Conservation (phyloP, 257 asterid species). For the Forsythia viridissima region DNA sequence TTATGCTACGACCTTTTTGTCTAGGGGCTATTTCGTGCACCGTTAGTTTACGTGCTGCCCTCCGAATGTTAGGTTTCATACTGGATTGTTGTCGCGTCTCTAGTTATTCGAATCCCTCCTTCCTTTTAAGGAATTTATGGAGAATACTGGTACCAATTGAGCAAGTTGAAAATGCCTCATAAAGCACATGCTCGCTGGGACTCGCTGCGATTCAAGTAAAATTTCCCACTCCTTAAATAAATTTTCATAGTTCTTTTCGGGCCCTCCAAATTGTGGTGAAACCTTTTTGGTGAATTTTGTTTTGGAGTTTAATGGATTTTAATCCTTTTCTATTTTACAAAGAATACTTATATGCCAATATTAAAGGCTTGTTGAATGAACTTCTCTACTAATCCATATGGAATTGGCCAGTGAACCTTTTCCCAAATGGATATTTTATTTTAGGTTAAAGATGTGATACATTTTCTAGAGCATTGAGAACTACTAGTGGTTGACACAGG, state of each 20-base stretch:
- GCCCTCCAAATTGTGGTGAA: neutral
- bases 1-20: no score
- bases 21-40: no score
- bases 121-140: no score
- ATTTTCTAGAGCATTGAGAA: neutral
- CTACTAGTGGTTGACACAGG: neutral
- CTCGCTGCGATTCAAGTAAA: neutral
- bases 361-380: neutral
- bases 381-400: neutral
- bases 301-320: neutral
- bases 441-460: neutral
- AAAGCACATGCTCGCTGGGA: neutral
- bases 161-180: neutral
- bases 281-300: constrained; percentile 1
- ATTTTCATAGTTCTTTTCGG: neutral
- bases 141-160: no score
- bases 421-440: neutral
- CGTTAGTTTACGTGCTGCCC: no score
- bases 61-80: no score
- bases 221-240: no score
- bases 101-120: no score
- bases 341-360: neutral
- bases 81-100: no score
- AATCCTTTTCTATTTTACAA: constrained; percentile 8
- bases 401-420: neutral